phyloP scores from a whole-genome alignment of 1,284 basidiomycete genomes.

The Malassezia vespertilionis region DNA sequence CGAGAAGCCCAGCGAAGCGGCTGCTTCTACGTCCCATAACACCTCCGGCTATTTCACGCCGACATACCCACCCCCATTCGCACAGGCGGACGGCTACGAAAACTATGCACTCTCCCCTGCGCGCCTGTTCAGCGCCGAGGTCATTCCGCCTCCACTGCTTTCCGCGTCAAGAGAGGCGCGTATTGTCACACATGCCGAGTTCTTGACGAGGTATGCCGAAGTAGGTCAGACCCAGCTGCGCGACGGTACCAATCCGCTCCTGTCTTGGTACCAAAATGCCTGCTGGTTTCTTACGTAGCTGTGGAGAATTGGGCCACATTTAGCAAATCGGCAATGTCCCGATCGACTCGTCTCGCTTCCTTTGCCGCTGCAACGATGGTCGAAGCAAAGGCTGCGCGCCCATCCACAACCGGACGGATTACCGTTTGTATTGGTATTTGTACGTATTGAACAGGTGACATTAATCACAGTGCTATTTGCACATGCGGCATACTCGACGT shows the following conservation, averaged over 20 bases:
- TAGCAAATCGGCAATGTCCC: neutral
- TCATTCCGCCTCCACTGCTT: constrained; percentile 12
- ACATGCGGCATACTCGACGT: constrained; percentile 19
- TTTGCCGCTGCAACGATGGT: too few species aligned
- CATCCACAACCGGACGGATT: constrained; percentile 1
- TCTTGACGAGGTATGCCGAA: constrained; percentile 70
- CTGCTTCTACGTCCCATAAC: neutral
- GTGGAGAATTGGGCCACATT: neutral
- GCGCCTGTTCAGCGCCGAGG: constrained; percentile 5
- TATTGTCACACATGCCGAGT: constrained; percentile 58
- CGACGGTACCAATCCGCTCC: constrained; percentile 75
- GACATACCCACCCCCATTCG: constrained; percentile 1
- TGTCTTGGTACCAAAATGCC: constrained; percentile 79
- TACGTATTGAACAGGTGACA: neutral
- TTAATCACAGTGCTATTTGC: constrained; percentile 14
- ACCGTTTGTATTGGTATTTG: constrained; percentile 4
- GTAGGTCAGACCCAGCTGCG: constrained; percentile 57
- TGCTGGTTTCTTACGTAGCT: constrained; percentile 51
- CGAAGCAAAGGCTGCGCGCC: neutral
- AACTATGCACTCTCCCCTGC: constrained; percentile 3
- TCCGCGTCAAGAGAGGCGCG: constrained; percentile 3
- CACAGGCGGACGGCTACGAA: neutral
- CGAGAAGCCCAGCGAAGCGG: neutral
- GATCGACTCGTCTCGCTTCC: too few species aligned
- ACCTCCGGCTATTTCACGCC: constrained; percentile 1